These are phyloP conservation scores for Backusella westeae DNA, from an alignment of 192 early-diverging fungal species.

Conservation along the genomic window DNA sequence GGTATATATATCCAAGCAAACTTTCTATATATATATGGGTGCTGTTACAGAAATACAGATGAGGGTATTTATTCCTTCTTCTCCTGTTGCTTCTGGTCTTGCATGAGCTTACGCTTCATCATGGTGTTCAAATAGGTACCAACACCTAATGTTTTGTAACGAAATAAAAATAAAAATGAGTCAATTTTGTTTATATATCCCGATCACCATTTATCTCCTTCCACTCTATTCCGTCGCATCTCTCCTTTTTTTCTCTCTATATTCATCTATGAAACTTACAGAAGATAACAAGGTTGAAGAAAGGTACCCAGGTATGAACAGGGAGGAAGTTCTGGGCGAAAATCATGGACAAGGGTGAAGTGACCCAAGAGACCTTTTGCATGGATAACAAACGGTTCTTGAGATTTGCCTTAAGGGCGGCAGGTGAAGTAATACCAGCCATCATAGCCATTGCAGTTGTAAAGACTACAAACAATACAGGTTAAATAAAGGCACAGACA, in stretches of 20 bases:
- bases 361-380: constrained; percentile 81
- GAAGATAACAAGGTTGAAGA: constrained; percentile 86
- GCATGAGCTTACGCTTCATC: constrained; percentile 56
- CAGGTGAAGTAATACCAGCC: constrained; percentile 61
- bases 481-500: too few species aligned
- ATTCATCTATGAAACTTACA: constrained; percentile 25
- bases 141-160: constrained; percentile 38
- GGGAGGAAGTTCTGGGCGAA: constrained; percentile 76
- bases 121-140: constrained; percentile 75
- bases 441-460: constrained; percentile 79
- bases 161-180: neutral
- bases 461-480: constrained; percentile 52
- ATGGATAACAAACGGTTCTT: constrained; percentile 61
- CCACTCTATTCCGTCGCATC: neutral
- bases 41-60: neutral
- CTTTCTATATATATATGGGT: neutral
- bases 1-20: neutral
- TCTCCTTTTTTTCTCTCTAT: neutral
- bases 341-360: constrained; percentile 76
- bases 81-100: constrained; percentile 5
- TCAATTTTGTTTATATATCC: neutral
- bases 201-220: neutral
- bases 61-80: neutral
- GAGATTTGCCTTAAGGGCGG: constrained; percentile 53
- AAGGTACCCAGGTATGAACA: constrained; percentile 84